These are phyloP conservation scores for Didymella pinodella DNA, from an alignment of 2,329 filamentous ascomycete genomes.

Conservation along the genomic window DNA sequence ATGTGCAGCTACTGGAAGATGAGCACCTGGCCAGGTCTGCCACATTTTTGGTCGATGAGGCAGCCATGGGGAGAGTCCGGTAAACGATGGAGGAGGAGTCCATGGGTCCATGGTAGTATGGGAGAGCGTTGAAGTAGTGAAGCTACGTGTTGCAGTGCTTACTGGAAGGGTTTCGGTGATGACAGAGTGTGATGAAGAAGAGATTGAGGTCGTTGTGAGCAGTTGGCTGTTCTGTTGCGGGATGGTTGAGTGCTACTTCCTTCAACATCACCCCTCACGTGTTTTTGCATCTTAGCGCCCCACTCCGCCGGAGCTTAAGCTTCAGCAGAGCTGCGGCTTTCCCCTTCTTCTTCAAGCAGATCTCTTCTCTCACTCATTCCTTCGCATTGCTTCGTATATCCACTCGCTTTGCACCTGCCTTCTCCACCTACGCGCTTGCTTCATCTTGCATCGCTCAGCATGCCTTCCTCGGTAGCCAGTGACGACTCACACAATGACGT, in stretches of 20 bases:
- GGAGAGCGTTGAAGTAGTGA: no score
- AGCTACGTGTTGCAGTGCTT: not conserved
- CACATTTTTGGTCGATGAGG: not conserved
- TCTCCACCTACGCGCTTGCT: conserved; percentile 3
- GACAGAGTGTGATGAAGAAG: not conserved
- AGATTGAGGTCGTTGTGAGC: not conserved
- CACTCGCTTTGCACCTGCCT: conserved; percentile 15
- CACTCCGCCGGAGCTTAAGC: conserved; percentile 14
- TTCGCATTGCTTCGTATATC: conserved; percentile 1
- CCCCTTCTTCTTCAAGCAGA: conserved; percentile 15
- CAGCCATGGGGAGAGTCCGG: no score
- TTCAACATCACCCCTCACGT: conserved; percentile 25
- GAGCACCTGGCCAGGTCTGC: conserved; percentile 9
- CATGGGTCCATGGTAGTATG: not conserved
- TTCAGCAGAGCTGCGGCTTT: conserved; percentile 5
- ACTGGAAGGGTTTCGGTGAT: not conserved
- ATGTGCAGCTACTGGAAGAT: not conserved
- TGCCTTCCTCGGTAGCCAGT: conserved; percentile 59
- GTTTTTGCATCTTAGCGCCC: conserved; percentile 26
- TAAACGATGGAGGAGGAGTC: not conserved
- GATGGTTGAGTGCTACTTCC: conserved; percentile 23
- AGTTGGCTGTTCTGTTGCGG: not conserved
- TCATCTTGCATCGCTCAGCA: conserved; percentile 5
- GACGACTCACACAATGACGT: conserved; percentile 61
- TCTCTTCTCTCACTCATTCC: conserved; percentile 1